Percentiles rank a stretch among this genome's conserved stretches.
These are phyloP conservation scores for Fusarium sororula DNA, from an alignment of 2,329 filamentous ascomycete species.

Conservation along the genomic window DNA sequence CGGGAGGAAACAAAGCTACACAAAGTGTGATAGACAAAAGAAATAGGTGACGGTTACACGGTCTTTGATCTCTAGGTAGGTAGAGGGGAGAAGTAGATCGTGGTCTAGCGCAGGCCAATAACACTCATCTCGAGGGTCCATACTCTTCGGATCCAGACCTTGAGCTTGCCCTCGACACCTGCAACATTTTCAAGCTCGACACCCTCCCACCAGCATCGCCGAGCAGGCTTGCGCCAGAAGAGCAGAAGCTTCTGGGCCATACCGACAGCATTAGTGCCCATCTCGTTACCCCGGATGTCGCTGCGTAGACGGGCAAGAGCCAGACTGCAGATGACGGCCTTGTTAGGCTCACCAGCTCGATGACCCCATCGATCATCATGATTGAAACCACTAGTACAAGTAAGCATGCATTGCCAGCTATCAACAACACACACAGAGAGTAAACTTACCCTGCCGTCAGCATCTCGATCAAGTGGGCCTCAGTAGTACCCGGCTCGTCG, in stretches of 20 bases:
- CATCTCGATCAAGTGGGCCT: constrained; percentile 99
- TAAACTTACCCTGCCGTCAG: constrained; percentile 88
- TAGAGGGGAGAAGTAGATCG: neutral
- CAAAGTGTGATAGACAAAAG: constrained; percentile 32
- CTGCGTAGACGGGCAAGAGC: constrained; percentile 92
- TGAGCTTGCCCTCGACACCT: constrained; percentile 89
- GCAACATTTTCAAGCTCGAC: constrained; percentile 90
- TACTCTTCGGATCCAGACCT: constrained; percentile 97
- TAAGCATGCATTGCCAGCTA: neutral
- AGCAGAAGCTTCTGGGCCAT: constrained; percentile 98
- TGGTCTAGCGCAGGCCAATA: constrained; percentile 75
- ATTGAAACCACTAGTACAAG: constrained; percentile 84
- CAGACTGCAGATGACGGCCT: constrained; percentile 97
- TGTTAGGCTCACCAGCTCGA: constrained; percentile 96
- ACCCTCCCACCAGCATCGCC: constrained; percentile 99
- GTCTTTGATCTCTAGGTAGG: constrained; percentile 17
- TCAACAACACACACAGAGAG: neutral
- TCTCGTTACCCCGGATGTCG: constrained; percentile 83
- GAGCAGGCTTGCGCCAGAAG: constrained; percentile 97
- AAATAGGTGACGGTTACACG: constrained; percentile 17
- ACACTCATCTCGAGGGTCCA: constrained; percentile 99
- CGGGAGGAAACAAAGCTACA: constrained; percentile 25
- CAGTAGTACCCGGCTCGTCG: constrained; percentile 94
- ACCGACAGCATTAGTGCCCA: constrained; percentile 82
- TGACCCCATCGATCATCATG: constrained; percentile 96